phyloP scores from a whole-genome alignment of 169 alveolate species.

The Cryptosporidium ubiquitum region DNA sequence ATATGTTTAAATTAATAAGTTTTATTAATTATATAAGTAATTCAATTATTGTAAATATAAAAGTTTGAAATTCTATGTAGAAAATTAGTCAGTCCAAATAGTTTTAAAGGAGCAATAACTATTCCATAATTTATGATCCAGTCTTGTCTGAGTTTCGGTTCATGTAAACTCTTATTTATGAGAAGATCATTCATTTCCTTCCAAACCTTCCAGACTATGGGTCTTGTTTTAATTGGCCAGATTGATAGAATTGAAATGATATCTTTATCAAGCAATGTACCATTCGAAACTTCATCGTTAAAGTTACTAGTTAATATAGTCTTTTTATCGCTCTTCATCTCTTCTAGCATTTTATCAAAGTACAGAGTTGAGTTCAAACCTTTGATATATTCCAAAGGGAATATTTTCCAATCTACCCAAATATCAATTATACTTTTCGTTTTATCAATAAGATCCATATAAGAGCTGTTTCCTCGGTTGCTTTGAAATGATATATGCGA shows the following conservation, averaged over 20 bases:
- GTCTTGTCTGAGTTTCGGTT: slow-evolving; percentile 42
- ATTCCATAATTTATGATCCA: slow-evolving; percentile 39
- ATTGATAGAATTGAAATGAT: slow-evolving; percentile 25
- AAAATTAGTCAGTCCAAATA: slow-evolving; percentile 31
- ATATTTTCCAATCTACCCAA: slow-evolving; percentile 60
- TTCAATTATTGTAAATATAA: not conserved
- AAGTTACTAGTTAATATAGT: slow-evolving; percentile 4
- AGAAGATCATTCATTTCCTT: slow-evolving; percentile 33
- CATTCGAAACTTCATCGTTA: not conserved
- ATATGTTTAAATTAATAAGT: not conserved
- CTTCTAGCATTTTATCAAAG: slow-evolving; percentile 21
- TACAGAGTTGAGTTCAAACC: slow-evolving; percentile 42
- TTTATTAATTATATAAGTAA: not conserved
- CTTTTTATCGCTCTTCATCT: slow-evolving; percentile 1
- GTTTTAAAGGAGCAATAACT: slow-evolving; percentile 17
- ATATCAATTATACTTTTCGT: slow-evolving; percentile 17
- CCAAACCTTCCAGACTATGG: slow-evolving; percentile 26
- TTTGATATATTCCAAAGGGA: slow-evolving; percentile 33
- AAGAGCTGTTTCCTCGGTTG: slow-evolving; percentile 21
- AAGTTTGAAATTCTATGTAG: slow-evolving; percentile 30
- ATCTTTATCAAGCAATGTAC: slow-evolving; percentile 7
- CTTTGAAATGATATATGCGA: slow-evolving; percentile 42
- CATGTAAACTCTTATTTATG: not conserved
- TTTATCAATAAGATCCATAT: not conserved
- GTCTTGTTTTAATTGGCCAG: slow-evolving; percentile 61